Conservation (phyloP, 1,284 basidiomycete species). For the Termitomyces sp. region DNA sequence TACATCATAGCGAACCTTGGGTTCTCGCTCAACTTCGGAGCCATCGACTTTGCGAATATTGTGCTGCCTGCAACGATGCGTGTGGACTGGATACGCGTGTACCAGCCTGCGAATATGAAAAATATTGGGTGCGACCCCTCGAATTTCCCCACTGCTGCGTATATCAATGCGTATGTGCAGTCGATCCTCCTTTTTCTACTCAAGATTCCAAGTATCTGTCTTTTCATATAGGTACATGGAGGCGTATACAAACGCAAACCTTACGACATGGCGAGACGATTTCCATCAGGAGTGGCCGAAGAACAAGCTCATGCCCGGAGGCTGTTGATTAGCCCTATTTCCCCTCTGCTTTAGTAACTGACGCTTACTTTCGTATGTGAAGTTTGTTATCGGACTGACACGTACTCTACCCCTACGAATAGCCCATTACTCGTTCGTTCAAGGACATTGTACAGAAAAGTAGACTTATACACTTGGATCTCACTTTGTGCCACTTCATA, state of each 20-base stretch:
- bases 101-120: conserved; percentile 61
- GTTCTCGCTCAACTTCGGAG: conserved; percentile 56
- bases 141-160: conserved; percentile 69
- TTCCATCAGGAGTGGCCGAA: conserved; percentile 34
- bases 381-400: too few species aligned
- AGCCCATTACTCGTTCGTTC: not conserved
- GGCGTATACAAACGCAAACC: conserved; percentile 47
- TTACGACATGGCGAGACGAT: conserved; percentile 44
- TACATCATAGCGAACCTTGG: conserved; percentile 74
- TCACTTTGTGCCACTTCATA: not conserved
- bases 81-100: conserved; percentile 82
- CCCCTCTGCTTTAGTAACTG: not conserved
- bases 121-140: conserved; percentile 82
- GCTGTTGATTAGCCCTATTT: conserved; percentile 15
- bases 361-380: not conserved
- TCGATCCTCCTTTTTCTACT: not conserved
- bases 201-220: not conserved
- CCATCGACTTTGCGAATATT: conserved; percentile 57
- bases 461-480: not conserved
- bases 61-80: conserved; percentile 64
- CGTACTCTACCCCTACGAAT: not conserved
- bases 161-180: conserved; percentile 54
- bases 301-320: conserved; percentile 24
- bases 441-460: too few species aligned
- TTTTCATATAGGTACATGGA: conserved; percentile 34